A percentile compares a stretch with the other conserved stretches of the same genome.
Evolutionary conservation across 2,329 filamentous ascomycete species (phyloP).

Genomic region (Apiospora marii): DNA sequence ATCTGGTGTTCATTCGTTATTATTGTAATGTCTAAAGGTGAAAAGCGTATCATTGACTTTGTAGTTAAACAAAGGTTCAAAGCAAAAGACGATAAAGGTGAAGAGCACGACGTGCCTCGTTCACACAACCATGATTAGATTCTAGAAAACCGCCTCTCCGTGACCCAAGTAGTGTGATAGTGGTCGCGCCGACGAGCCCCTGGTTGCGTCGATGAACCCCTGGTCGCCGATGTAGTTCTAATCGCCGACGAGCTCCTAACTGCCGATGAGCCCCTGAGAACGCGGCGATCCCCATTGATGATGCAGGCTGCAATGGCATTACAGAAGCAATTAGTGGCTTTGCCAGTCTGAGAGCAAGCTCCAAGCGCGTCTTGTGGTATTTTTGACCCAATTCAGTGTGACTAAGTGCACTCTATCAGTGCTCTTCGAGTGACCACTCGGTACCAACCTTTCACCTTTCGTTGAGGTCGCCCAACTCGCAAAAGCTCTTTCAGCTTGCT

Average conservation of each 20-base stretch:
- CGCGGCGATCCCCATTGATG: no score
- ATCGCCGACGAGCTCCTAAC: no score
- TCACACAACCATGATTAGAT: background rate
- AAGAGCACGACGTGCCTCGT: background rate
- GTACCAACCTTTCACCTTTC: background rate
- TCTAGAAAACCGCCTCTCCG: no score
- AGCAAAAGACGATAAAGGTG: background rate
- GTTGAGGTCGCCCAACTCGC: background rate
- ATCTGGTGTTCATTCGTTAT: no score
- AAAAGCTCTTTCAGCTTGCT: background rate
- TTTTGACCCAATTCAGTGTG: no score
- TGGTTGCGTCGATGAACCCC: background rate
- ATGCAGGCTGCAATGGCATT: background rate
- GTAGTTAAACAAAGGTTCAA: no score
- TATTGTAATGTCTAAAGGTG: no score
- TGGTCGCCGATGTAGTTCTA: background rate
- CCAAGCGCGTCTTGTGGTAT: no score
- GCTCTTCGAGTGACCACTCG: background rate
- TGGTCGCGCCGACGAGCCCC: background rate
- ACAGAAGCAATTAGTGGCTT: background rate
- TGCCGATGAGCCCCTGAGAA: background rate
- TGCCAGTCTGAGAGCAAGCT: background rate
- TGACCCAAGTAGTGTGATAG: background rate
- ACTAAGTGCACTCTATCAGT: background rate
- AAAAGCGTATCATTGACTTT: background rate